Evolutionary conservation across 2,329 filamentous ascomycete species (phyloP).

Genomic region (Apiospora phragmitis): DNA sequence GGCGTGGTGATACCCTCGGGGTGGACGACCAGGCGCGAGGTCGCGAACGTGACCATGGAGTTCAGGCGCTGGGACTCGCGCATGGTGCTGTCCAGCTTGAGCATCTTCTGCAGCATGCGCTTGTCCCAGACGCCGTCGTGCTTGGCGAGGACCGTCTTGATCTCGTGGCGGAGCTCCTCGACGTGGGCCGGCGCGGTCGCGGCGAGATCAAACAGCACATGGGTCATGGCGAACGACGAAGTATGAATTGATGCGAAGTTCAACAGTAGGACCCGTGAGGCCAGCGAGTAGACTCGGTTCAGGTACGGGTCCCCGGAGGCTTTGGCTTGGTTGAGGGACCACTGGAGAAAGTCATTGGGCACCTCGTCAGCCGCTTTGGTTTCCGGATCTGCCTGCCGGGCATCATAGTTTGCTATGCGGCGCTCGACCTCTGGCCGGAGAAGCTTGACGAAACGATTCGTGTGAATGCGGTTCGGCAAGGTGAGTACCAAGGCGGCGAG

Average conservation of each 20-base stretch:
- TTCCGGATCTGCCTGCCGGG: slow-evolving; percentile 22
- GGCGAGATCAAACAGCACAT: slow-evolving; percentile 44
- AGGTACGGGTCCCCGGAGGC: slow-evolving; percentile 31
- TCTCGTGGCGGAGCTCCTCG: slow-evolving; percentile 45
- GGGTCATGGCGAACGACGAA: slow-evolving; percentile 41
- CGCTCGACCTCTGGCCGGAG: slow-evolving; percentile 26
- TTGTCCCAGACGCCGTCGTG: slow-evolving; percentile 33
- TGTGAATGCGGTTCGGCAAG: slow-evolving; percentile 27
- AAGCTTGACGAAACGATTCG: slow-evolving; percentile 22
- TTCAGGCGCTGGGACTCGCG: slow-evolving; percentile 41
- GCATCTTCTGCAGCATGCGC: slow-evolving; percentile 33
- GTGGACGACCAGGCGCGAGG: slow-evolving; percentile 24
- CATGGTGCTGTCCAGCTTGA: slow-evolving; percentile 41
- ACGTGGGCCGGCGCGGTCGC: slow-evolving; percentile 37
- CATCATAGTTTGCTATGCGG: slow-evolving; percentile 25
- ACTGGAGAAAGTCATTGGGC: slow-evolving; percentile 47
- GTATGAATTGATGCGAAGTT: slow-evolving; percentile 53
- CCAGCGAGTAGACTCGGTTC: slow-evolving; percentile 29
- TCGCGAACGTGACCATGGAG: slow-evolving; percentile 30
- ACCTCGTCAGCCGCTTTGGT: slow-evolving; percentile 24
- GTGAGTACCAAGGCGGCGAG: slow-evolving; percentile 25
- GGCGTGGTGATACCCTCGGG: slow-evolving; percentile 32
- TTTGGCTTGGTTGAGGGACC: slow-evolving; percentile 39
- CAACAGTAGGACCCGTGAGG: slow-evolving; percentile 41
- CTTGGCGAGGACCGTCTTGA: slow-evolving; percentile 30